phyloP scores from a whole-genome alignment of 768 basidiomycete genomes.

The Tricholoma sp. region DNA sequence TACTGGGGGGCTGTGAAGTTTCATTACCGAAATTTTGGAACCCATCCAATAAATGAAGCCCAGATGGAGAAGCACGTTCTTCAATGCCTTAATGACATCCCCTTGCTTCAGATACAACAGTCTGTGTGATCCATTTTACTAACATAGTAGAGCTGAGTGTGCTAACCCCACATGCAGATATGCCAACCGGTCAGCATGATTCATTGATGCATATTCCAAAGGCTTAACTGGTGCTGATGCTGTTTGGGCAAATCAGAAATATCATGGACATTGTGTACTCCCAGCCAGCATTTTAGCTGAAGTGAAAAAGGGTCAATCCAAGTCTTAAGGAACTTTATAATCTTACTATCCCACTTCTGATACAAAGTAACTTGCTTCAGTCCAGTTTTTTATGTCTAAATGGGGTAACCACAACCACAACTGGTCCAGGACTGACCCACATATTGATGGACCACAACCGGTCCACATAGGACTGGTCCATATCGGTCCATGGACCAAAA shows the following conservation, averaged over 20 bases:
- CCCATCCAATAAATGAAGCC: conserved; percentile 15
- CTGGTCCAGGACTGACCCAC: no score
- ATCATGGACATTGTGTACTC: neutral
- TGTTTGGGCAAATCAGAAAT: neutral
- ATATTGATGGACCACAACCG: no score
- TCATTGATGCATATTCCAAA: neutral
- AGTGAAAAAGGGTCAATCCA: no score
- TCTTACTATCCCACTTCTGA: no score
- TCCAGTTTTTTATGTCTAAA: no score
- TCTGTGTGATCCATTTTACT: conserved; percentile 10
- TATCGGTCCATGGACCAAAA: no score
- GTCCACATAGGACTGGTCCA: no score
- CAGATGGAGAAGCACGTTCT: conserved; percentile 25
- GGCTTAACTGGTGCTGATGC: neutral
- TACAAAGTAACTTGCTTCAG: no score
- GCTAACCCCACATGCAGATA: neutral
- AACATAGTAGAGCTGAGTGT: neutral
- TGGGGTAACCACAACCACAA: no score
- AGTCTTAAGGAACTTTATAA: no score
- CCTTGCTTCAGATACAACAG: conserved; percentile 15
- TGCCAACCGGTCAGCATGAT: neutral
- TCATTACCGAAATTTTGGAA: conserved; percentile 18
- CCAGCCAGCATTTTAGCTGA: neutral
- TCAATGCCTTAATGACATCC: conserved; percentile 21
- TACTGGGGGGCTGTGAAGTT: conserved; percentile 30